Conservation (phyloP, 106 monocot genomes). For the Dendrobium officinale region DNA sequence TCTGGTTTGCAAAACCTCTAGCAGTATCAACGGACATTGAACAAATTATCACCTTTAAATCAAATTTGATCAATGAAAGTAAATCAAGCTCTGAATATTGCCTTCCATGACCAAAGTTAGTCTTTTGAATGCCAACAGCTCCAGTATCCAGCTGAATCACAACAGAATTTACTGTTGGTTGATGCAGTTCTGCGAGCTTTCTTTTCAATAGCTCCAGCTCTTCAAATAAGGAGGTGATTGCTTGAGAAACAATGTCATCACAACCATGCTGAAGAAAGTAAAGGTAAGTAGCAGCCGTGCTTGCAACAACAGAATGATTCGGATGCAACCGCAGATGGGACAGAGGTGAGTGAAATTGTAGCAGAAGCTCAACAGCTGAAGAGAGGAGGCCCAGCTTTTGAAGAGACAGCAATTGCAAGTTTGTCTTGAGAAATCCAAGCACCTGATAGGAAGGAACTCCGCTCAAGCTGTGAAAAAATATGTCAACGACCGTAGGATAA, state of each 20-base stretch:
- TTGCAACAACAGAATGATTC: slow-evolving; percentile 68
- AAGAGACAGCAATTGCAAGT: slow-evolving; percentile 61
- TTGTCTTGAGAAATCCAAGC: slow-evolving; percentile 56
- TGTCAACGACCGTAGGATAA: slow-evolving; percentile 48
- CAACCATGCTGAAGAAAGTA: slow-evolving; percentile 62
- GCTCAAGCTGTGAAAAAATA: slow-evolving; percentile 59
- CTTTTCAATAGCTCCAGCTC: slow-evolving; percentile 61
- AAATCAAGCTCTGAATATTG: slow-evolving; percentile 49
- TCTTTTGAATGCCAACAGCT: neutral
- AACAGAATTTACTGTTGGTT: neutral
- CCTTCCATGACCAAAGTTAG: slow-evolving; percentile 7
- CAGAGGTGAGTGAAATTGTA: slow-evolving; percentile 53
- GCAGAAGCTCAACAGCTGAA: slow-evolving; percentile 45
- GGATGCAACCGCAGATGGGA: slow-evolving; percentile 82
- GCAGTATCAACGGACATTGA: slow-evolving; percentile 25
- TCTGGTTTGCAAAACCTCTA: slow-evolving; percentile 16
- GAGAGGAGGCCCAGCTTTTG: slow-evolving; percentile 63
- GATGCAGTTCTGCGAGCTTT: slow-evolving; percentile 30
- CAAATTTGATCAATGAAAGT: slow-evolving; percentile 82
- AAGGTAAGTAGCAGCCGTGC: slow-evolving; percentile 56
- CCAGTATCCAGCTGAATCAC: slow-evolving; percentile 10
- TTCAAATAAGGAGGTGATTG: slow-evolving; percentile 45
- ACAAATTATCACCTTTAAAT: slow-evolving; percentile 56
- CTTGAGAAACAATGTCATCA: slow-evolving; percentile 46
- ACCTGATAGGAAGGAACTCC: slow-evolving; percentile 36